Evolutionary conservation across 2,329 filamentous ascomycete genomes (phyloP).

Genomic region (Aspergillus thermomutatus): DNA sequence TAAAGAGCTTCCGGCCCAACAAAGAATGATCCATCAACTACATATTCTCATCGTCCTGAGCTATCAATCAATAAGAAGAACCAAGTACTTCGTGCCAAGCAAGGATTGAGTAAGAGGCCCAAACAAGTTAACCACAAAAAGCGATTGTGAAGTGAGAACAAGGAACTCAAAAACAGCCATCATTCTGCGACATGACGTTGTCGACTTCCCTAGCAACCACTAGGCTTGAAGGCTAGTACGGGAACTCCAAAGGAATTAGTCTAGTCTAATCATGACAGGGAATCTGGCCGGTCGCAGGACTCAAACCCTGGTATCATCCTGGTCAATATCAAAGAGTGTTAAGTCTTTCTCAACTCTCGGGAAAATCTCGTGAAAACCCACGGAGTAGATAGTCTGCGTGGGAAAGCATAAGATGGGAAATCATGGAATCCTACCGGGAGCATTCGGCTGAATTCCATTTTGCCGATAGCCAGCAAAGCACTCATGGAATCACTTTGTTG

Average conservation of each 20-base stretch:
- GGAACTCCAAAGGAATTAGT: background rate
- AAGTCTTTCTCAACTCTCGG: background rate
- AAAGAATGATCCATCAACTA: background rate
- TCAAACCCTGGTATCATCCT: background rate
- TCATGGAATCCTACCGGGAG: background rate
- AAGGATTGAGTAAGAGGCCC: background rate
- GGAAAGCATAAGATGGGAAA: background rate
- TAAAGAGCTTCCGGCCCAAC: background rate
- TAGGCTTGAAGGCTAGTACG: background rate
- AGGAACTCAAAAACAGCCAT: background rate
- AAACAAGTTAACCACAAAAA: background rate
- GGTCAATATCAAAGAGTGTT: background rate
- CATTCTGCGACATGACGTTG: background rate
- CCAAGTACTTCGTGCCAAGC: background rate
- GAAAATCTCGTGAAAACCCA: background rate
- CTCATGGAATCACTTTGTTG: background rate
- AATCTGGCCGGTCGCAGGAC: constrained; percentile 6
- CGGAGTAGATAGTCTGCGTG: background rate
- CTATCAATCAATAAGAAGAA: background rate
- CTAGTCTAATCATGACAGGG: background rate
- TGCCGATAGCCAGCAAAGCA: background rate
- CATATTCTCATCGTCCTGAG: too few relatives aligned
- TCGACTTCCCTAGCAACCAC: background rate
- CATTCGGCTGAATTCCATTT: background rate
- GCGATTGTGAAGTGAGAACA: background rate